Evolutionary conservation across 108 stramenopile species (phyloP), one percentile per base, ranked within the genome.

Genomic region (Licmophora abbreviata): DNA sequence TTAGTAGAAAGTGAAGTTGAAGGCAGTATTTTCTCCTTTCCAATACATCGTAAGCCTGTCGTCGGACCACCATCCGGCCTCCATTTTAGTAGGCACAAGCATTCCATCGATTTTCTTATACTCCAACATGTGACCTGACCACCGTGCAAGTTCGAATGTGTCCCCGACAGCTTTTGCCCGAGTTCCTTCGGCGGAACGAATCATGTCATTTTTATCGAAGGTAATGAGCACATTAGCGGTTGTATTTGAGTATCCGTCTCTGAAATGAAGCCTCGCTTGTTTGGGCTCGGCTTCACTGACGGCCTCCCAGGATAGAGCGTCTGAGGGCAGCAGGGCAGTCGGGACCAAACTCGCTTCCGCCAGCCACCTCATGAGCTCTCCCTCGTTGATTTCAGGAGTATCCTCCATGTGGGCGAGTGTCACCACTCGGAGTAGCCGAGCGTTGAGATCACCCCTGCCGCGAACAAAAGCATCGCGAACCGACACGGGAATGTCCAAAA

Each of bases 381-480:
- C 38, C 38, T 40, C 38, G 38, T 40, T 40, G 15, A 40, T 18
- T 40, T 40, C 38, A 15, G 2, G 38, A 5, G 38, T 40, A 40
- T 40, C 38, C 3, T 40, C 18, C 5, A 40, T 20, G 20, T 40
- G 15, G 1, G 20, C 5, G 5, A 40, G 15, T 40, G 38, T 15
- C 15, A 40, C 3, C 3, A 2, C 15, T 40, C 5, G 18, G 3
- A 40, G 20, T 2, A 40, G 20, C 5, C 20, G 15, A 15, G 18
- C 38, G 20, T 18, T 20, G 18, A 40, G 15, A 18, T 15, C 20
- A 3, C 38, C 38, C 20, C 20, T 40, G 3, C 38, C 38, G 18
- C 20, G 15, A 15, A 40, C 38, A 40, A 18, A 40, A 40, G 18
- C 20, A 40, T 40, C 38, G 15, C 38, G 38, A 18, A 40, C 38